Base-by-base conservation (phyloP, 208 protist genomes). In the Leishmania braziliensis region DNA sequence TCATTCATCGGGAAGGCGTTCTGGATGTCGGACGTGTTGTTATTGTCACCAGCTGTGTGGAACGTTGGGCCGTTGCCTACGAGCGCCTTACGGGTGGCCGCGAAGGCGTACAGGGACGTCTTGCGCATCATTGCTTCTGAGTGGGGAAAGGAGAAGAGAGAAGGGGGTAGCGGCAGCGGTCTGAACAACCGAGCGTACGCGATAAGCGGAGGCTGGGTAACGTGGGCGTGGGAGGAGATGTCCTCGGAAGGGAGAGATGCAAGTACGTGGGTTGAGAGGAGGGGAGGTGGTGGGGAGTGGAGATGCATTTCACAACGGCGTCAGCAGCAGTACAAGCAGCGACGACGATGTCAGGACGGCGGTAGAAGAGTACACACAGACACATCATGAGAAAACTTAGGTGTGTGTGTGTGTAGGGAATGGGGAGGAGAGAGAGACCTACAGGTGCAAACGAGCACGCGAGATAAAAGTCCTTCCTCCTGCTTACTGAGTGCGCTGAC, bases 11-110 rank as follows among this genome's bases (percentile, higher is more conserved):
- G 93, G 82, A 91, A 96, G 33, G 87, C 91, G 84, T 98, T 98
- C 78, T 90, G 87, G 69, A 92, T 95, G 69, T 96, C 91, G 43
- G 84, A 89, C 39, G 87, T 95, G 88, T 96, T 95, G 84, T 91
- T 95, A 89, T 90, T 90, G 82, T 95, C 93, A 86, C 95, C 95
- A 82, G 92, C 95, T 29, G 95, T 96, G 56, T 85, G 90, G 84
- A 98, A 96, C 33, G 95, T 98, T 62, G 91, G 89, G 71, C 95
- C 95, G 85, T 98, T 98, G 75, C 93, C 93, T 80, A 97, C 94
- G 43, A 95, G 86, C 54, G 86, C 84, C 70, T 87, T 89, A 63
- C 92, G 90, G 14, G 95, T 96, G 60, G 90, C 85, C 58, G 88
- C 75, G 70, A 98, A 85, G 63, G 93, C 90, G 72, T 80, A 88